A percentile compares a stretch with the other conserved stretches of the same genome.
Conservation (phyloP, 208 protist genomes). For the Leishmania tropica region DNA sequence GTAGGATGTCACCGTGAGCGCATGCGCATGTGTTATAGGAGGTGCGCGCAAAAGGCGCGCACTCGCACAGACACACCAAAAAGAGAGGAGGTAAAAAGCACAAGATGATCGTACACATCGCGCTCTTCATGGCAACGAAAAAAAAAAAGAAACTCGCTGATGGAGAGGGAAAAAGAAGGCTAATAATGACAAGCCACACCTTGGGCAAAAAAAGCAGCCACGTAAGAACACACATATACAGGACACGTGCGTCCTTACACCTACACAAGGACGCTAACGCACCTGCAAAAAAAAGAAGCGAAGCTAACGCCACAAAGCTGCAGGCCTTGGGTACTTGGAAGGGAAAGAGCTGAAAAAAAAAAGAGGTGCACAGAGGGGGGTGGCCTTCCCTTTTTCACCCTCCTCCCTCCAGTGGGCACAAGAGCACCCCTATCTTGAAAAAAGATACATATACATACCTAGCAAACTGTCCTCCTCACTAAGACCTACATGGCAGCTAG, state of each 20-base stretch:
- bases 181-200: background rate
- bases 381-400: background rate
- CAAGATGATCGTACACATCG: background rate
- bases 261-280: background rate
- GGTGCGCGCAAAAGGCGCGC: background rate
- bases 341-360: background rate
- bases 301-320: background rate
- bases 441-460: slow-evolving; percentile 8
- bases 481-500: background rate
- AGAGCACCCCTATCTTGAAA: background rate
- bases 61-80: background rate
- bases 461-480: background rate
- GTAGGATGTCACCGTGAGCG: background rate
- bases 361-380: background rate
- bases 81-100: background rate
- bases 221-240: background rate
- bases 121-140: background rate
- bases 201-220: background rate
- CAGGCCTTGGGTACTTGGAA: background rate
- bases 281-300: background rate
- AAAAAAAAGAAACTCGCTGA: background rate
- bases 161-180: background rate
- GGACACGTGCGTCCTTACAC: slow-evolving; percentile 5
- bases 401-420: background rate
- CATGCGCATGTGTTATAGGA: background rate